Evolutionary conservation across 305 asterid species (phyloP), one percentile per base, ranked within the genome.

Genomic region (Solanum hybrid): DNA sequence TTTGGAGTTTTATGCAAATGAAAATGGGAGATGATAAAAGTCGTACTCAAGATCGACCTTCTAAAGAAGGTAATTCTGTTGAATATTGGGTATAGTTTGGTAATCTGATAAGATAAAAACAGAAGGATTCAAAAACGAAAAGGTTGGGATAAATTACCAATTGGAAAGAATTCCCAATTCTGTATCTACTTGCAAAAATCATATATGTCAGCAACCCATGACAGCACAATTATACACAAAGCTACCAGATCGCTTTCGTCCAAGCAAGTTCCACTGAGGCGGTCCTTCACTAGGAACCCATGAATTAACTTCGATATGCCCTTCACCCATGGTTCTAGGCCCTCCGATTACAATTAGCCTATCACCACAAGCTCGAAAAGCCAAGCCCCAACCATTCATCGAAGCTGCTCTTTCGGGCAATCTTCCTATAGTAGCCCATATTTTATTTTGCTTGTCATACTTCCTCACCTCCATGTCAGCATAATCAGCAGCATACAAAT

Each of bases 171-270:
- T 87, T 86, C 66, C 90, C 94, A 91, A 90, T 88, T 89, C 66
- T 80, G 89, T 90, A 90, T 89, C 89, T 92, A 87, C 88, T 75
- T 91, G 88, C 84, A 64, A 90, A 82, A 86, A 84, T 87, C 92
- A 90, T 14, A 89, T 87, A 80, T 26, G 90, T 96, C 95, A 96
- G 93, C 98, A 97, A 46, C 99, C 98, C 99, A 97, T 97, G 46
- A 96, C 95, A 3, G 99, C 96, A 88, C 98, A 96, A 91, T 96
- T 97, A 92, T 95, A 96, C 75, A 96, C 99, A 93, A 95, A 96
- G 87, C 93, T 94, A 31, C 96, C 95, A 0, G 95, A 94, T 34
- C 92, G 90, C 92, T 95, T 97, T 37, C 94, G 82, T 24, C 94
- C 96, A 7, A 97, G 94, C 89, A 95, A 64, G 26, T 90, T 95